Conservation (phyloP, 441 rosid species). For the Rhodomyrtus psidioides region DNA sequence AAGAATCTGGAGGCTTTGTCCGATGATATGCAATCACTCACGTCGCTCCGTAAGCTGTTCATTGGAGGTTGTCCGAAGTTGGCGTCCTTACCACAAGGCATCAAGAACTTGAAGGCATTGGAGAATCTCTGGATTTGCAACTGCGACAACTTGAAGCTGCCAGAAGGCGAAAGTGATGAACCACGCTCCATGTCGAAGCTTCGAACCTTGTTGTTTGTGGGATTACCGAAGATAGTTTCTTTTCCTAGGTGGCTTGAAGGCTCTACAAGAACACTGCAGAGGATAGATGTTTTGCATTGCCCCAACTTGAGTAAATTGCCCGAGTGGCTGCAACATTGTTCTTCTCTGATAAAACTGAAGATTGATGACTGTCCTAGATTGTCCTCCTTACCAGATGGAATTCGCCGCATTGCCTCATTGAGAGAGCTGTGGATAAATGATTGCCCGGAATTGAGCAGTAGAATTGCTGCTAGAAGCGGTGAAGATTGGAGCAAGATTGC, state of each 20-base stretch:
- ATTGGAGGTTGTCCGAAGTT: slow-evolving; percentile 1
- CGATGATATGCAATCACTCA: background rate
- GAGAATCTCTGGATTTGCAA: background rate
- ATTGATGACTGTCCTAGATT: background rate
- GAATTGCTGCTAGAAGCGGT: background rate
- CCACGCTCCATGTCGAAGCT: background rate
- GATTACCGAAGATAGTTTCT: background rate
- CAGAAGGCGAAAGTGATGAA: background rate
- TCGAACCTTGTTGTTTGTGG: background rate
- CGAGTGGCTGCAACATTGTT: background rate
- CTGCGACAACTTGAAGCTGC: background rate
- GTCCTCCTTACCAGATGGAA: background rate
- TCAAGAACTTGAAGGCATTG: background rate
- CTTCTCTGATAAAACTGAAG: background rate
- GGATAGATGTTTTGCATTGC: background rate
- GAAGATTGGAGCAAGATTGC: slow-evolving; percentile 12
- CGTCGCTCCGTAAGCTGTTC: background rate
- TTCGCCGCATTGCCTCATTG: background rate
- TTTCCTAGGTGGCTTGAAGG: background rate
- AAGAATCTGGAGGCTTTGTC: background rate
- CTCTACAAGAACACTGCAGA: background rate
- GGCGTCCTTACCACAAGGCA: background rate
- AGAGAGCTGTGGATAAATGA: background rate
- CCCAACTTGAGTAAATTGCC: background rate
- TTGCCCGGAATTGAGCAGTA: background rate